These are phyloP conservation scores for Piper longum DNA, from an alignment of 164 flowering plant genomes.

Conservation along the genomic window DNA sequence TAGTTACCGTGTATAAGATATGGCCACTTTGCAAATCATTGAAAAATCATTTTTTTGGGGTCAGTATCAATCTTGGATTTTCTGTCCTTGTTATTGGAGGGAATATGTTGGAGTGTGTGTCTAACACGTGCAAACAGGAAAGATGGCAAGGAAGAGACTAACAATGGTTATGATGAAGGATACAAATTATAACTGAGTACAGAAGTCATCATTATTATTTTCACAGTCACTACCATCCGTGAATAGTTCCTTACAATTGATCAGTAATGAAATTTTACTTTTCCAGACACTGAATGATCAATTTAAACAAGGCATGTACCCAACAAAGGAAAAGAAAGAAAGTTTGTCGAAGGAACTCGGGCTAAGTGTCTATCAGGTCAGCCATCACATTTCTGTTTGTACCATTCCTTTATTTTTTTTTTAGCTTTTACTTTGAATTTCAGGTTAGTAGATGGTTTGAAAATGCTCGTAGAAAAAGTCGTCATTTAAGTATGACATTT, in stretches of 20 bases:
- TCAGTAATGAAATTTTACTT: neutral
- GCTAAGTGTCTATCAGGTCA: slow-evolving; percentile 44
- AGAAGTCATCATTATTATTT: neutral
- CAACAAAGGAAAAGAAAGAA: slow-evolving; percentile 40
- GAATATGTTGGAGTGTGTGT: too few species aligned
- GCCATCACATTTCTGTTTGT: neutral
- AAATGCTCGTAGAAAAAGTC: slow-evolving; percentile 56
- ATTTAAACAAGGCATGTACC: slow-evolving; percentile 54
- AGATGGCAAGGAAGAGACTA: neutral
- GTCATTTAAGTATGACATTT: slow-evolving; percentile 13
- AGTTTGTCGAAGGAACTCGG: slow-evolving; percentile 51
- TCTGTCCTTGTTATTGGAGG: too few species aligned
- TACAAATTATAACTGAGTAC: neutral
- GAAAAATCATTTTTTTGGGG: too few species aligned
- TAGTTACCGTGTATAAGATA: neutral
- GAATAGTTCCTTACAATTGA: neutral
- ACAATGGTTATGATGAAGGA: neutral
- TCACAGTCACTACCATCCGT: neutral
- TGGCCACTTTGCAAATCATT: too few species aligned
- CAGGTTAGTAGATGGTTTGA: slow-evolving; percentile 86
- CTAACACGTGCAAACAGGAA: neutral
- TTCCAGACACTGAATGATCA: slow-evolving; percentile 50
- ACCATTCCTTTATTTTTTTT: neutral
- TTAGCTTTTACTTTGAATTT: neutral
- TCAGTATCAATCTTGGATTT: too few species aligned